Percentiles rank a stretch among this genome's conserved stretches.
Evolutionary conservation across 1,284 basidiomycete species (phyloP).

Genomic region (Paramarasmius palmivorus): DNA sequence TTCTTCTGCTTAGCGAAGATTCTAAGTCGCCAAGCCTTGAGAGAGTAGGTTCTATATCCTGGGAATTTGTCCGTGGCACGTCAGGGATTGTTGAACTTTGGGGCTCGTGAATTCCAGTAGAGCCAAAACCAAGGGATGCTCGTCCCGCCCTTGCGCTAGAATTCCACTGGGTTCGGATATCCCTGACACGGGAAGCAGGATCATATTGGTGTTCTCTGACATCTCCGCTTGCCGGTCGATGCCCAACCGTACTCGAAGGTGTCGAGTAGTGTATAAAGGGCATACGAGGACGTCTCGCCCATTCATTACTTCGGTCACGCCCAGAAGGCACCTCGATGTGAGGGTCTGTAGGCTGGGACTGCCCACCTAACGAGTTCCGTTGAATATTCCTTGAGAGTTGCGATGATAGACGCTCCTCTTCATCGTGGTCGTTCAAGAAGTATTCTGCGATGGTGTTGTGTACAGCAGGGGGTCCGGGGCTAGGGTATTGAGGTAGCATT

Average conservation of each 20-base stretch:
- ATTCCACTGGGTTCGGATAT: no score
- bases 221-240: no score
- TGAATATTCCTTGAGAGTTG: constrained; percentile 3
- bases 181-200: no score
- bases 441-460: constrained; percentile 7
- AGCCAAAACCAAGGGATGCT: background rate
- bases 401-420: background rate
- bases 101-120: constrained; percentile 14
- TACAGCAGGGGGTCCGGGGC: constrained; percentile 7
- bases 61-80: constrained; percentile 14
- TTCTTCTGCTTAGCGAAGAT: background rate
- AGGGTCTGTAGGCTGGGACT: background rate
- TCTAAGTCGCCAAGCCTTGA: background rate
- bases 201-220: no score
- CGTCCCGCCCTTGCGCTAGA: no score
- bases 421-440: constrained; percentile 5
- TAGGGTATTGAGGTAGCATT: constrained; percentile 6
- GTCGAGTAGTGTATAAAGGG: no score
- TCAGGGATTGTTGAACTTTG: constrained; percentile 14
- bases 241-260: no score
- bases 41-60: background rate
- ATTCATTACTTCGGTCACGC: background rate
- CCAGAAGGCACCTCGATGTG: background rate
- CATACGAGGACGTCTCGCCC: no score
- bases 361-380: no score